Evolutionary conservation across 257 asterid genomes (phyloP).

Genomic region (Lithospermum erythrorhizon): DNA sequence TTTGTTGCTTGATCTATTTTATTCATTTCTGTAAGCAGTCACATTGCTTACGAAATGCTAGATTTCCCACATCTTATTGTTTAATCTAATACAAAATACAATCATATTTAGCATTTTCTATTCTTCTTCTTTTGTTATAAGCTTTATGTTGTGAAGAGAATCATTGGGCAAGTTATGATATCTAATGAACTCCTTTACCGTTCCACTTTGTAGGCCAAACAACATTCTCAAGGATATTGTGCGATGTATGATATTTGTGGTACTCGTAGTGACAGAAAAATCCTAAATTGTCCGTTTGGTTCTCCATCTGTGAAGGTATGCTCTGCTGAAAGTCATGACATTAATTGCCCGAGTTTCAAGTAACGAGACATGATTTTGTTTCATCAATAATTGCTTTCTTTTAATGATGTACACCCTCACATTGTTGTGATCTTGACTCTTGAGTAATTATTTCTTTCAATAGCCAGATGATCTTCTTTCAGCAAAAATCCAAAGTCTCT

Average conservation of each 20-base stretch:
- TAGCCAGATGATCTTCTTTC: conserved; percentile 83
- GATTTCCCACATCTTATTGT: background rate
- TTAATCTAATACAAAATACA: background rate
- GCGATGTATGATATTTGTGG: conserved; percentile 95
- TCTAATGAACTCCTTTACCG: background rate
- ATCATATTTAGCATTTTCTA: background rate
- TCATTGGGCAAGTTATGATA: background rate
- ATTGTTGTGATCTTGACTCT: background rate
- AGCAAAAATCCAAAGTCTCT: conserved; percentile 84
- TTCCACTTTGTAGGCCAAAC: conserved; percentile 26
- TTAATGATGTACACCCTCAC: background rate
- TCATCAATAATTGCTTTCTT: background rate
- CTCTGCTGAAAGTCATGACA: background rate
- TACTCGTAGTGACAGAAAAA: conserved; percentile 70
- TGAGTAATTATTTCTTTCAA: conserved; percentile 5
- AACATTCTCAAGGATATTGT: conserved; percentile 69
- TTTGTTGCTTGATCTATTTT: background rate
- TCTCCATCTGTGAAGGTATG: conserved; percentile 64
- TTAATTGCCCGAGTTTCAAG: background rate
- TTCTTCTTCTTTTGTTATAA: background rate
- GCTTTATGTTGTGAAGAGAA: background rate
- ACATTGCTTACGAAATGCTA: background rate
- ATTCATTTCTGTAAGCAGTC: background rate
- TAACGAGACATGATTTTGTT: background rate
- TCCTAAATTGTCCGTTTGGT: conserved; percentile 77